phyloP scores from a whole-genome alignment of 495 filamentous ascomycete genomes.

The Stereocaulon alpinum region DNA sequence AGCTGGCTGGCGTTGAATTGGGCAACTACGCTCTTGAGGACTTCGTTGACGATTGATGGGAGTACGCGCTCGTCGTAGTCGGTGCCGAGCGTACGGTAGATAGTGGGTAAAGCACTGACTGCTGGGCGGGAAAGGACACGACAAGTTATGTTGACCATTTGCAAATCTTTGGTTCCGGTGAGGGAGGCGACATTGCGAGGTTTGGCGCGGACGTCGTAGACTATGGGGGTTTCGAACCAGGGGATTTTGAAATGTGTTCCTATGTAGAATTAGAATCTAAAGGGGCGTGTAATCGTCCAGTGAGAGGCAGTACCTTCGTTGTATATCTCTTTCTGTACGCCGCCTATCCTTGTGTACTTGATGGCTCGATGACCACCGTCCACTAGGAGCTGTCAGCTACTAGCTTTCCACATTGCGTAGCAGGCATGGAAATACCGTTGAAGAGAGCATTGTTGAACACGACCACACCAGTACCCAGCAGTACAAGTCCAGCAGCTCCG shows the following conservation, averaged over 20 bases:
- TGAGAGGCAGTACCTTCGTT: conserved; percentile 59
- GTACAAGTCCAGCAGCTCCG: conserved; percentile 41
- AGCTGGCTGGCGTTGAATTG: conserved; percentile 98
- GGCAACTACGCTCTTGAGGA: conserved; percentile 95
- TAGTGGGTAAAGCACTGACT: conserved; percentile 80
- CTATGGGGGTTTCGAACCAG: conserved; percentile 94
- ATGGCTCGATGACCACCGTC: conserved; percentile 98
- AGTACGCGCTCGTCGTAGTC: conserved; percentile 97
- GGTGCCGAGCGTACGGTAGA: conserved; percentile 88
- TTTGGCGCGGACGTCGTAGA: conserved; percentile 96
- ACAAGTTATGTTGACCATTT: conserved; percentile 99
- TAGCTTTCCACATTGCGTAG: background rate
- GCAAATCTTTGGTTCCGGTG: conserved; percentile 95
- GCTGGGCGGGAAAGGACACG: conserved; percentile 93
- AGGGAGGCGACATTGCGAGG: conserved; percentile 94
- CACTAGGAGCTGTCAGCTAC: conserved; percentile 41
- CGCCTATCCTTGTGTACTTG: conserved; percentile 89
- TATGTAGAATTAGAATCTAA: conserved; percentile 25
- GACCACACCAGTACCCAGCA: conserved; percentile 55
- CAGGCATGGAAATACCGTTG: conserved; percentile 52
- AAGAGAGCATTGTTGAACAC: conserved; percentile 79
- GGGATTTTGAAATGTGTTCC: conserved; percentile 89
- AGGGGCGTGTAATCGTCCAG: background rate
- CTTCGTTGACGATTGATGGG: conserved; percentile 97
- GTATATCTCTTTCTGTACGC: conserved; percentile 95